Base-by-base conservation (phyloP, 345 rosid species). In the Sonneratia alba region DNA sequence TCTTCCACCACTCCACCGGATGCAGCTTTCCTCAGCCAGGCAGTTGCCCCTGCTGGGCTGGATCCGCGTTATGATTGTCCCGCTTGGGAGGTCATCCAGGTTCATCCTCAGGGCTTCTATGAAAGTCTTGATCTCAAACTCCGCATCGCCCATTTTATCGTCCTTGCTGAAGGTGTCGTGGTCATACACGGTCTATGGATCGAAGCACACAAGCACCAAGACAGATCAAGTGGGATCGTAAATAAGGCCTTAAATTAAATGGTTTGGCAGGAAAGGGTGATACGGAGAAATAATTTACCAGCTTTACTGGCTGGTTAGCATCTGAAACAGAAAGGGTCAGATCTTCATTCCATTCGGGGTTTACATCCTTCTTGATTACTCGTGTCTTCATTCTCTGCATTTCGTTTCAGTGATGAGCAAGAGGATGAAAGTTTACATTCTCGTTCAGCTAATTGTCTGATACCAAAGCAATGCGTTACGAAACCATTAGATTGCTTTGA, bases 61-160 rank as follows among this genome's bases (percentile, higher is more conserved):
- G 38, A 68, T 38, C 55, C 72, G 78, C 13, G 75, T 57, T 68
- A 84, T 70, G 47, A 82, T 36, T 11, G 84, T 78, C 62, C 84
- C 87, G 59, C 27, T 71, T n/a, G 84, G 81, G 27, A 82, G 40
- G 21, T 71, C 75, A 12, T 36, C 40, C 70, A 78, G 36, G 67
- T 77, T 61, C 84, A 80, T 84, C 75, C 15, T 82, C 55, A 80
- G 74, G 45, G 85, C 81, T 55, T 84, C 82, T 24, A 80, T 66
- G 69, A 66, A 84, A 2, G 79, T 14, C 43, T 67, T 75, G 55
- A 84, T 72, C 48, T 62, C 79, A 36, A 84, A 76, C 71, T 84
- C 87, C 13, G 85, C 85, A 56, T 82, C 81, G 42, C 85, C 85
- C 87, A 82, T 82, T 64, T 76, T 78, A 76, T 84, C 87, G 21